Base-by-base conservation (phyloP, 495 filamentous ascomycete species). In the Darksidea phi region DNA sequence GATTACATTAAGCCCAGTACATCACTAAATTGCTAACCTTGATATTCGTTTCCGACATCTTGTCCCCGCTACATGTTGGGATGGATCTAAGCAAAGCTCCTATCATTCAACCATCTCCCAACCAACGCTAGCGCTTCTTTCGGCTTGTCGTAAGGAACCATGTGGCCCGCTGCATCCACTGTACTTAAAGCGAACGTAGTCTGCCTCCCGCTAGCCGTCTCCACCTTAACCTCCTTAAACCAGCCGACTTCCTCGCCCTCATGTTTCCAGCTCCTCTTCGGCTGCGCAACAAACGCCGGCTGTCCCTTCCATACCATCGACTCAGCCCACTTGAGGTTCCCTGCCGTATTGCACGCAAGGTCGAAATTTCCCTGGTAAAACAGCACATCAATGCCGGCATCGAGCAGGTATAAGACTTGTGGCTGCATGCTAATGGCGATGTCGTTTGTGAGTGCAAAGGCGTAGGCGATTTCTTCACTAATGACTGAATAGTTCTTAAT, bases 331-430 rank as follows among this genome's bases (percentile, higher is more conserved):
- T 72, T 66, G 0, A 73, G 55, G 49, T 72, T 75, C 25, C 77
- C 77, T 2, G 76, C 76, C 1, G 77, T 78, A 50, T 79, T 79
- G 47, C 77, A 79, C 23, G 71, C 71, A 8, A 79, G 60, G 57
- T 79, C 77, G 1, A 79, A 68, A 51, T 78, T 79, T 0, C 77
- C 76, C 63, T 78, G 75, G 54, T 79, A 79, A 17, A 73, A 72
- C n/a, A 79, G 56, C 37, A 72, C 71, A 54, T 78, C 62, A 1
- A 79, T 69, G 6, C 68, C 61, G 48, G 69, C 71, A 7, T 69
- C 46, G 7, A 79, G 72, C 12, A 78, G 52, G 43, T 70, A 76
- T 1, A 64, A 38, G 0, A 79, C 71, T 37, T 70, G 61, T 6
- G 64, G 20, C 65, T 67, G 61, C 50, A 58, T 68, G 36, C 59